Evolutionary conservation across 1,284 basidiomycete genomes (phyloP), one percentile per base, ranked within the genome.

Genomic region (Blastosporella zonata): DNA sequence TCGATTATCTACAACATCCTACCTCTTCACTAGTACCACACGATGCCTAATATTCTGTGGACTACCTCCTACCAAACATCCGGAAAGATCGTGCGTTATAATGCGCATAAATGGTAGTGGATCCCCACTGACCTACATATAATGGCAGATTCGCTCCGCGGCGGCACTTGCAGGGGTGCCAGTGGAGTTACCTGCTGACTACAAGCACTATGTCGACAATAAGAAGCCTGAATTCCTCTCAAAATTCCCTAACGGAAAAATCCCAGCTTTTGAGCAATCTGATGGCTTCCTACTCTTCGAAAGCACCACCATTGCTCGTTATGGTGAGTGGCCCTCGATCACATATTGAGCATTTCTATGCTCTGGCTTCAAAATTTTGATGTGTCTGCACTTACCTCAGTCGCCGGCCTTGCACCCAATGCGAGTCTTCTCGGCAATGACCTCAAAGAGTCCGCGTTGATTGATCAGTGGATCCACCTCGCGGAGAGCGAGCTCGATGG

Each of bases 261-360:
- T 95, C 59, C 95, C 96, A 35, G 85, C 85, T 29, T 82, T 90
- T 50, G 89, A 93, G 67, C 74, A 75, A 45, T 69, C 75, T 36
- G 84, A 96, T 67, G 93, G 93, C 53, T 82, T 93, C 76, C 76
- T 75, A 60, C 73, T 98, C 55, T 81, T 82, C 61, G 95, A 97
- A 77, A 76, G 79, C 48, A 68, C 74, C 53, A 84, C 93, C 50
- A 93, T 98, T 67, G 86, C 90, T 45, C 85, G 83, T 57, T 95
- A 97, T 73, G 62, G 95, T 97, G 72, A 84, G 94, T 87, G 59
- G 59, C 62, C 10, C 3, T 37, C 5, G n/a, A n/a, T n/a, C n/a
- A n/a, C n/a, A n/a, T n/a, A n/a, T n/a, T n/a, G n/a, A n/a, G n/a
- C n/a, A n/a, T n/a, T n/a, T n/a, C n/a, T n/a, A n/a, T n/a, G n/a